Conservation (phyloP, 257 asterid species). For the Catharanthus roseus region DNA sequence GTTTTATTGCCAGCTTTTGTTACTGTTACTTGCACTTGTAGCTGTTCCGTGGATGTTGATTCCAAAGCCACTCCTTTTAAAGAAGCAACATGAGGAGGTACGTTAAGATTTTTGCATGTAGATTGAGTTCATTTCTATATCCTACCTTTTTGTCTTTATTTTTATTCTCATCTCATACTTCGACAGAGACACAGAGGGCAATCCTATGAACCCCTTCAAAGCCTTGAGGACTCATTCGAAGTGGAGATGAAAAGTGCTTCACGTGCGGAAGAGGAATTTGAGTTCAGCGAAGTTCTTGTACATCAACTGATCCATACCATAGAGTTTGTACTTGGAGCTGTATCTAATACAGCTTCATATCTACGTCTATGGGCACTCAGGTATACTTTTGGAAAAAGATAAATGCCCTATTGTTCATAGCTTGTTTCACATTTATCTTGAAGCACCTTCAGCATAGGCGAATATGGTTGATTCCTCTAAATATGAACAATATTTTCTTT, state of each 20-base stretch:
- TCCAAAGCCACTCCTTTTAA: conserved; percentile 57
- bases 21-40: conserved; percentile 50
- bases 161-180: conserved; percentile 21
- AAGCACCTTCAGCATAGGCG: too few species aligned
- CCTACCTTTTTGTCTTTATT: not conserved
- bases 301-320: conserved; percentile 67
- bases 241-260: conserved; percentile 35
- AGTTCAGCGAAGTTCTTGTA: conserved; percentile 57
- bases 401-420: too few species aligned
- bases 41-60: conserved; percentile 71
- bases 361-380: conserved; percentile 76
- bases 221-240: conserved; percentile 37
- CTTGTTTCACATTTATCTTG: too few species aligned
- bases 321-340: conserved; percentile 63
- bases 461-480: too few species aligned
- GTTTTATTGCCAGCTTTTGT: conserved; percentile 31
- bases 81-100: conserved; percentile 55
- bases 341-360: conserved; percentile 67
- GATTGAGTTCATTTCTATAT: not conserved
- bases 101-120: conserved; percentile 12
- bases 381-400: too few species aligned
- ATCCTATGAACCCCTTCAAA: conserved; percentile 39
- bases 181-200: conserved; percentile 53
- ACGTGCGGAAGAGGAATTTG: conserved; percentile 47
- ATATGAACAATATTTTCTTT: too few species aligned